Conservation (phyloP, 192 early-diverging fungal genomes). For the Coemansia sp. region DNA sequence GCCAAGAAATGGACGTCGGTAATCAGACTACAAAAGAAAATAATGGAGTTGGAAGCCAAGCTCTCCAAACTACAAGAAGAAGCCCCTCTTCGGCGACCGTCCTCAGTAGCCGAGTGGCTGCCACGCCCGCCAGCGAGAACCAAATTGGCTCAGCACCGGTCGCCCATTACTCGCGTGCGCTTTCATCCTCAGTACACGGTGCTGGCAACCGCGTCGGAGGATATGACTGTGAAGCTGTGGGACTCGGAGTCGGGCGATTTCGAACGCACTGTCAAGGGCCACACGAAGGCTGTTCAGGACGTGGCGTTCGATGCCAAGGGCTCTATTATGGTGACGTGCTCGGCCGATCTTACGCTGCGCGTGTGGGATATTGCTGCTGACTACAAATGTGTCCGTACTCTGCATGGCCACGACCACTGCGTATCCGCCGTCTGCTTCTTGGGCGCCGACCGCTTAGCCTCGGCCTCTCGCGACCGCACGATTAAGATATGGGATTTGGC, state of each 20-base stretch:
- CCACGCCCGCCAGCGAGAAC: constrained; percentile 81
- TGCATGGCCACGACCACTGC: constrained; percentile 93
- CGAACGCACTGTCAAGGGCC: constrained; percentile 92
- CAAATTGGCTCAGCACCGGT: constrained; percentile 76
- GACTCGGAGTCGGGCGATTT: constrained; percentile 93
- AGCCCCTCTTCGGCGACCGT: background rate
- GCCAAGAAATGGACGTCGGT: constrained; percentile 93
- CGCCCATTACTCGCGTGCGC: constrained; percentile 76
- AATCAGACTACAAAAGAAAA: constrained; percentile 91
- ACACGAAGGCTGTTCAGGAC: constrained; percentile 95
- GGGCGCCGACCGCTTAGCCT: constrained; percentile 79
- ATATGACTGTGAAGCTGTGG: constrained; percentile 91
- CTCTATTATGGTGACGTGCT: constrained; percentile 82
- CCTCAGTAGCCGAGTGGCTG: constrained; percentile 70
- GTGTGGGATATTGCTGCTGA: constrained; percentile 89
- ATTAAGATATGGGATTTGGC: constrained; percentile 89
- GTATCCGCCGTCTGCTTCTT: constrained; percentile 85
- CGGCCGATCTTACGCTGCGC: constrained; percentile 89
- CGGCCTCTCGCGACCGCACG: constrained; percentile 89
- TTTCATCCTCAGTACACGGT: constrained; percentile 88
- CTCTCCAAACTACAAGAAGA: constrained; percentile 78
- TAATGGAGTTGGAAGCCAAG: constrained; percentile 91
- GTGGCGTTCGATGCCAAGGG: constrained; percentile 85
- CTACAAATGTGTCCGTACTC: constrained; percentile 80
- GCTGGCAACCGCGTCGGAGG: constrained; percentile 88